Evolutionary conservation across 2,329 filamentous ascomycete species (phyloP).

Genomic region (Nemania diffusa): DNA sequence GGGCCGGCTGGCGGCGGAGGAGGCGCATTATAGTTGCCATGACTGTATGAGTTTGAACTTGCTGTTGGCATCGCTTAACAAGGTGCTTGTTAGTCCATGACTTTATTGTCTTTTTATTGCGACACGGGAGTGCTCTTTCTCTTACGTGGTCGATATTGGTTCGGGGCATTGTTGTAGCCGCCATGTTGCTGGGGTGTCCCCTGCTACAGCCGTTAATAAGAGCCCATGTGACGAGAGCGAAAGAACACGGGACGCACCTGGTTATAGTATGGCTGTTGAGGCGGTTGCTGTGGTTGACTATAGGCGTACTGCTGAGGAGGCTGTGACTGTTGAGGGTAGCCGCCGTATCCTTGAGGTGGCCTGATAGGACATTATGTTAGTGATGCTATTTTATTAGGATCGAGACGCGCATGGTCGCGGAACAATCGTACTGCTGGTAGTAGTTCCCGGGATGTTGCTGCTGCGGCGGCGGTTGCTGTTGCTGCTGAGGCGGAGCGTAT

Average conservation of each 20-base stretch:
- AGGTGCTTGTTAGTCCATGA: conserved; percentile 14
- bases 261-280: conserved; percentile 61
- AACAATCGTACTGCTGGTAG: conserved; percentile 46
- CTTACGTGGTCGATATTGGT: conserved; percentile 63
- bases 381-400: conserved; percentile 10
- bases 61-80: conserved; percentile 53
- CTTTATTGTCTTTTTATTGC: conserved; percentile 16
- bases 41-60: conserved; percentile 64
- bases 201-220: conserved; percentile 43
- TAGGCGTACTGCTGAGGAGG: conserved; percentile 57
- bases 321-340: conserved; percentile 49
- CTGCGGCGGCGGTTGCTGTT: conserved; percentile 41
- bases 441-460: conserved; percentile 47
- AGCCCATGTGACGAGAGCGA: not conserved
- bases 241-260: conserved; percentile 46
- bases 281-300: conserved; percentile 58
- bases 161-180: conserved; percentile 54
- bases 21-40: conserved; percentile 68
- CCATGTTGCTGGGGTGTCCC: conserved; percentile 56
- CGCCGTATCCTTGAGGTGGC: conserved; percentile 59
- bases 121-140: conserved; percentile 15
- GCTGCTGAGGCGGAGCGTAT: conserved; percentile 49
- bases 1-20: conserved; percentile 73
- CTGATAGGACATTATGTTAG: conserved; percentile 45
- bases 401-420: not conserved